Conservation (phyloP, 768 basidiomycete genomes). For the Hygrophorus pudorinus region DNA sequence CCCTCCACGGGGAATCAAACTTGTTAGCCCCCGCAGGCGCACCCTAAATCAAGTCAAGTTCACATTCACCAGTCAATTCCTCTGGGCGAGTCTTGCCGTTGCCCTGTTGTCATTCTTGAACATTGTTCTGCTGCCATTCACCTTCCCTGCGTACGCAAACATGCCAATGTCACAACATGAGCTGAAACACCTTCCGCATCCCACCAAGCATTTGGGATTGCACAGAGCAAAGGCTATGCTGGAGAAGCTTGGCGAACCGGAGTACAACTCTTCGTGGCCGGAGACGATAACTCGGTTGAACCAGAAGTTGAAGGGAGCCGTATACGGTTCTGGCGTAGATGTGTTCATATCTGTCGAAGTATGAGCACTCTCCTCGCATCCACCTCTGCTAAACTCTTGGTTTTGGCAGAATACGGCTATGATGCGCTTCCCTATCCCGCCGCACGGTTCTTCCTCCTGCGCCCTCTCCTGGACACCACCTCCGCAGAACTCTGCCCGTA, state of each 20-base stretch:
- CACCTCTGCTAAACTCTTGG: neutral
- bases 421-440: constrained; percentile 9
- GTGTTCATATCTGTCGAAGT: constrained; percentile 11
- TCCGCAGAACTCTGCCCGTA: no score
- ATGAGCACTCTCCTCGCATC: neutral
- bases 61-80: no score
- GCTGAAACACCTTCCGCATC: constrained; percentile 8
- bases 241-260: neutral
- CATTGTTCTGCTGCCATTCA: constrained; percentile 8
- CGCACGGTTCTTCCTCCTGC: constrained; percentile 2
- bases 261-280: constrained; percentile 6
- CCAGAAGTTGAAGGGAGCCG: constrained; percentile 7
- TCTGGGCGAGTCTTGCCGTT: no score
- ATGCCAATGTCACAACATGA: constrained; percentile 2
- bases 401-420: constrained; percentile 8
- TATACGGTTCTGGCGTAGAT: constrained; percentile 9
- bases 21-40: no score
- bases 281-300: constrained; percentile 7
- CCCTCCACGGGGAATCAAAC: no score
- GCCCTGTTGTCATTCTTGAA: no score
- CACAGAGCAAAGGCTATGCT: neutral
- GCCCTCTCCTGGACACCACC: constrained; percentile 6
- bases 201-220: constrained; percentile 5
- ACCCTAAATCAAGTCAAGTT: no score
- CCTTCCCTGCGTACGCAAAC: neutral